phyloP scores from a whole-genome alignment of 2,329 filamentous ascomycete genomes.

The Bretziella fagacearum region DNA sequence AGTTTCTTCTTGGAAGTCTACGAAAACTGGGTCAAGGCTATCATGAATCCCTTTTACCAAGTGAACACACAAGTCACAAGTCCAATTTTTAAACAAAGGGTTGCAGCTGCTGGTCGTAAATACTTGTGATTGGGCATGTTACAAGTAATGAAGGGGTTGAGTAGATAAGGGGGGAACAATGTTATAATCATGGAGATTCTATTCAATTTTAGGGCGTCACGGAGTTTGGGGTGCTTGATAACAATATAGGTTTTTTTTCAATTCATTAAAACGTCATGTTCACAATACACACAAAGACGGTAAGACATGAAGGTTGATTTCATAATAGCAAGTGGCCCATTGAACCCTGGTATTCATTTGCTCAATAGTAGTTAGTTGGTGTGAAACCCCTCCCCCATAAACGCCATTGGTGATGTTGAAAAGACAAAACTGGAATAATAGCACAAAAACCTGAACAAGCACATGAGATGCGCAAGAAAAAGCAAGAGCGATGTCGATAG shows the following conservation, averaged over 20 bases:
- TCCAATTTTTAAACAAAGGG: slow-evolving; percentile 65
- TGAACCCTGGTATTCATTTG: slow-evolving; percentile 8
- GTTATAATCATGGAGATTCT: not conserved
- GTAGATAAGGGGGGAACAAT: not conserved
- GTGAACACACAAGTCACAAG: slow-evolving; percentile 74
- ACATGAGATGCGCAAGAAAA: slow-evolving; percentile 6
- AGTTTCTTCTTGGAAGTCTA: slow-evolving; percentile 93
- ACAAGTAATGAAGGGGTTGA: slow-evolving; percentile 20
- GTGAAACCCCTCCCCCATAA: slow-evolving; percentile 6
- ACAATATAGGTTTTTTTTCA: not conserved
- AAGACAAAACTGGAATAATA: slow-evolving; percentile 8
- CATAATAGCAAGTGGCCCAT: slow-evolving; percentile 1
- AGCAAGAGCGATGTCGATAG: not conserved
- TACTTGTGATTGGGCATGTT: no score
- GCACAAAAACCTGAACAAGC: slow-evolving; percentile 3
- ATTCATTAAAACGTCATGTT: not conserved
- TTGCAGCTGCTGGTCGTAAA: slow-evolving; percentile 80
- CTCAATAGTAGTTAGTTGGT: slow-evolving; percentile 5
- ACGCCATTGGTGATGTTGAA: slow-evolving; percentile 13
- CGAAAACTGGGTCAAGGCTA: slow-evolving; percentile 89
- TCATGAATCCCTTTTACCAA: slow-evolving; percentile 92
- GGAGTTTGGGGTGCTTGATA: slow-evolving; percentile 1
- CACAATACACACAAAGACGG: not conserved
- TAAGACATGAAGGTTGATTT: not conserved
- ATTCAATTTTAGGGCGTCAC: not conserved